Evolutionary conservation across 352 stramenopile genomes (phyloP), one percentile per base, ranked within the genome.

Genomic region (Globisporangium splendens): DNA sequence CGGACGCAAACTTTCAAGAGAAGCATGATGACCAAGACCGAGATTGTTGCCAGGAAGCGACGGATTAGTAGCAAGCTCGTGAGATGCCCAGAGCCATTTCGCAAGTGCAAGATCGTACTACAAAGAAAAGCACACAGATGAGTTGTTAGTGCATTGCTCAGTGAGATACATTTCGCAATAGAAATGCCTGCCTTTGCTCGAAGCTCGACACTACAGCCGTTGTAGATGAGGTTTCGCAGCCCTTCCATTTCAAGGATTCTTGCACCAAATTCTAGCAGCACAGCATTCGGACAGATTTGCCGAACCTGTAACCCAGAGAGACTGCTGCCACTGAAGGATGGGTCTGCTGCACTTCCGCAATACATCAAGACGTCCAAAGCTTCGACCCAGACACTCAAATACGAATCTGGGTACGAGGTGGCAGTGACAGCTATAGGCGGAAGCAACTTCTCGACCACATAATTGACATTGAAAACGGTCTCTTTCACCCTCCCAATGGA

Each of bases 41-140:
- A 43, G 15, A 17, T 24, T 39, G 31, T 41, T 47, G 28, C 44
- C 57, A 33, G 20, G 21, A 15, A 21, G 44, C 48, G 41, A 54
- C 39, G 17, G 33, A 46, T 22, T 42, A 8, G 17, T 10, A 13
- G 31, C 61, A n/a, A 82, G 18, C 17, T 72, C 67, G 53, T 80
- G 62, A 4, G 79, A 86, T 14, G 72, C 84, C 84, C 84, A 93
- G 46, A 91, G 59, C 79, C 77, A 93, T 68, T 88, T 93, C 39
- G 66, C 79, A 12, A 91, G 54, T 1, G 70, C 70, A 4, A 91
- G 60, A 35, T 93, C 70, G 51, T 88, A 91, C 84, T 93, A 57
- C 22, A 33, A 21, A 46, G 1, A 22, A n/a, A 46, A 22, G 43
- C 17, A 54, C 39, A 33, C 12, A 53, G 12, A 18, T 46, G 42